Evolutionary conservation across 2,329 filamentous ascomycete genomes (phyloP).

Genomic region (Penicillium sp.): DNA sequence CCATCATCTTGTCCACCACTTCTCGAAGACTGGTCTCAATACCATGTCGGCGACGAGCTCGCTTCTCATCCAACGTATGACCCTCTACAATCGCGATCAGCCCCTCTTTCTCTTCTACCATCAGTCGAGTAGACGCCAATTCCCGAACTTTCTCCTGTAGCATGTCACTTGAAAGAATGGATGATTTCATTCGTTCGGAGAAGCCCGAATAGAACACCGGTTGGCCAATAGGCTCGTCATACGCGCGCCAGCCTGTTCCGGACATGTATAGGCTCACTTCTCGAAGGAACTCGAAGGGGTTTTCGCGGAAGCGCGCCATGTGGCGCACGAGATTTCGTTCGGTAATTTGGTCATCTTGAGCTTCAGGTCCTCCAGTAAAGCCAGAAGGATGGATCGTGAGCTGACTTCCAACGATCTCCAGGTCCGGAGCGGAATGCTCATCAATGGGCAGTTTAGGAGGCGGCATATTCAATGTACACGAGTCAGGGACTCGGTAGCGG

Average conservation of each 20-base stretch:
- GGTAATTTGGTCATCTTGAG: slow-evolving; percentile 48
- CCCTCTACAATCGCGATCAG: slow-evolving; percentile 51
- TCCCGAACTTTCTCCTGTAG: slow-evolving; percentile 72
- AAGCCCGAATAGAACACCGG: slow-evolving; percentile 93
- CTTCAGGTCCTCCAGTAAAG: slow-evolving; percentile 45
- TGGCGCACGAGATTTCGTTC: slow-evolving; percentile 59
- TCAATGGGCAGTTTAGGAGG: slow-evolving; percentile 30
- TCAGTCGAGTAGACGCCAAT: slow-evolving; percentile 71
- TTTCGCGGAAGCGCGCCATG: slow-evolving; percentile 80
- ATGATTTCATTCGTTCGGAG: slow-evolving; percentile 80
- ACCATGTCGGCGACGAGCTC: slow-evolving; percentile 47
- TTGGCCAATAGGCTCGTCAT: slow-evolving; percentile 86
- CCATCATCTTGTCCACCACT: slow-evolving; percentile 81
- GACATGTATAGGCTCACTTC: slow-evolving; percentile 93
- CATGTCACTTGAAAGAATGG: slow-evolving; percentile 72
- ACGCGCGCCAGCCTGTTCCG: slow-evolving; percentile 91
- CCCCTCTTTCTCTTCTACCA: slow-evolving; percentile 74
- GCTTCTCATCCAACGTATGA: slow-evolving; percentile 27
- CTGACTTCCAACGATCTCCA: slow-evolving; percentile 72
- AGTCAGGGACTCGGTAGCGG: neutral
- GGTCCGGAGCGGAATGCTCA: slow-evolving; percentile 63
- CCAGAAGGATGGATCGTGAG: slow-evolving; percentile 74
- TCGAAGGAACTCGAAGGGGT: slow-evolving; percentile 76
- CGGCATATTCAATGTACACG: slow-evolving; percentile 27
- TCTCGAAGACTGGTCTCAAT: slow-evolving; percentile 74